phyloP scores from a whole-genome alignment of 257 asterid genomes.

The Nyctanthes arbortristis region DNA sequence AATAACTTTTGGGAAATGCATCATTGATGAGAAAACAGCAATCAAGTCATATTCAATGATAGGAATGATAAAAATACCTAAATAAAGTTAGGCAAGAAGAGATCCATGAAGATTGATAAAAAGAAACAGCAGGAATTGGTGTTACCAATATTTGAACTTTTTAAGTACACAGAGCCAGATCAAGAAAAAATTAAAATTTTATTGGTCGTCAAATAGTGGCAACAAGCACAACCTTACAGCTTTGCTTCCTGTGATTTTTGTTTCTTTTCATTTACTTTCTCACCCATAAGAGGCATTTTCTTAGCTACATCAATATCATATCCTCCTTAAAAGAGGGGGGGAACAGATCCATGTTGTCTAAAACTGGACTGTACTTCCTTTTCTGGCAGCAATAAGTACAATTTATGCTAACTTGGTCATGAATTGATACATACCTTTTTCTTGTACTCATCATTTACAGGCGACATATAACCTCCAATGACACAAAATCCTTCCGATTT shows the following conservation, averaged over 20 bases:
- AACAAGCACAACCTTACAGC: too few species aligned
- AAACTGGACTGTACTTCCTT: not conserved
- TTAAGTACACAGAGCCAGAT: not conserved
- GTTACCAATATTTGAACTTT: not conserved
- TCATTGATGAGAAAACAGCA: too few species aligned
- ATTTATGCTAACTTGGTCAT: not conserved
- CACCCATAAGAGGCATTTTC: too few species aligned
- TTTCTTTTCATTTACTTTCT: too few species aligned
- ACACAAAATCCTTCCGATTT: conserved; percentile 67
- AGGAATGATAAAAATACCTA: not conserved
- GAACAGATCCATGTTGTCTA: not conserved
- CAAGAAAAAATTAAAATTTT: not conserved
- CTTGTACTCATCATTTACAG: conserved; percentile 84
- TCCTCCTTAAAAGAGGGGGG: not conserved
- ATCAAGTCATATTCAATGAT: too few species aligned
- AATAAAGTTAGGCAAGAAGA: not conserved
- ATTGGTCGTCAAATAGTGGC: not conserved
- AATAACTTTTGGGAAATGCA: too few species aligned
- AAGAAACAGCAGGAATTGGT: too few species aligned
- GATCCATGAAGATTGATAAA: too few species aligned
- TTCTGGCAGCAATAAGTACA: not conserved
- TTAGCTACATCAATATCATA: not conserved
- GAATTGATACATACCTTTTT: conserved; percentile 56
- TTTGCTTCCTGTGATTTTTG: too few species aligned
- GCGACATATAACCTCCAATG: conserved; percentile 92